Base-by-base conservation (phyloP, 345 rosid genomes). In the Leavenworthia alabamica region DNA sequence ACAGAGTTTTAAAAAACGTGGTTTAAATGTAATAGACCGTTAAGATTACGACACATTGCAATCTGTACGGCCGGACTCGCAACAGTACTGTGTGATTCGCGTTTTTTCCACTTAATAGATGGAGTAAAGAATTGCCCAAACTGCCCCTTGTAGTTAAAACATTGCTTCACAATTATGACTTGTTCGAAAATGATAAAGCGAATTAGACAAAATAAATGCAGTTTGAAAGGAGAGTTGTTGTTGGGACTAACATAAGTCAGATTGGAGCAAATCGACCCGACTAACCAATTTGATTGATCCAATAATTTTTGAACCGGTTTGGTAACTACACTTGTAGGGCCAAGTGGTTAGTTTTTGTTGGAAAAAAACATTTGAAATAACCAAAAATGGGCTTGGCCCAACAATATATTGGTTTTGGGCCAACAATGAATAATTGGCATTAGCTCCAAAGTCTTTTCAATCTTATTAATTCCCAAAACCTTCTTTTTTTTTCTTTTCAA, bases 21-120 rank as follows among this genome's bases (percentile, higher is more conserved):
- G 4, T 23, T 7, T 19, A 67, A 53, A 61, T 44, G 37, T 6
- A 33, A 8, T 0, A 27, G 12, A 35, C 28, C 49, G 50, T 36
- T 46, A 14, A 3, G 62, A 70, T 70, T 8, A n/a, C 1, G 74
- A 54, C 68, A 70, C 61, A 68, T 62, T 3, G 6, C 67, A 42
- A 49, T 68, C 50, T 24, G 40, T 9, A 58, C 41, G 58, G 37
- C 40, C 40, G 45, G 45, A 41, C 53, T 59, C n/a, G 22, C 6
- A 27, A 44, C 24, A 53, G 62, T 8, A 17, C 0, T 14, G 66
- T 68, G 49, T 68, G 67, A 52, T 24, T 54, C 49, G 68, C 74
- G 62, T 61, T 61, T 68, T 61, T 7, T 27, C 56, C 67, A 43
- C 67, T 52, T 60, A 56, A 6, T 40, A 3, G 26, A 28, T 49